Evolutionary conservation across 2,329 filamentous ascomycete genomes (phyloP), one percentile per base, ranked within the genome.

Genomic region (Helminthosporium solani): DNA sequence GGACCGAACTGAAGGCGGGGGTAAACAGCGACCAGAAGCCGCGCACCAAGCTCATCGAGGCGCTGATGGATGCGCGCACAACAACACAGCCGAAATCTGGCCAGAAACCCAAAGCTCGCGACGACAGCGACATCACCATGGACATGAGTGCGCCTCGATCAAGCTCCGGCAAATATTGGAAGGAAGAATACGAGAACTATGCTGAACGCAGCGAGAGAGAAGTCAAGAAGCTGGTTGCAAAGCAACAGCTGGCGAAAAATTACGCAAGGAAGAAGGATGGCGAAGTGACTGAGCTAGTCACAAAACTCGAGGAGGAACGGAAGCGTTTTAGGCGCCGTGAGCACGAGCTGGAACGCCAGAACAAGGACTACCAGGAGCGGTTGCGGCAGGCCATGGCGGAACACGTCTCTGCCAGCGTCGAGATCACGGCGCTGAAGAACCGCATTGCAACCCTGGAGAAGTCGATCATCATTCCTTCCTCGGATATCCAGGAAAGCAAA

Each of bases 131-230:
- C 57, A 72, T 84, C 46, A 89, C 86, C 0, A 71, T 85, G 38
- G 87, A 90, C 58, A 72, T 89, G 39, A 85, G 86, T 52, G 84
- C 88, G 58, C 87, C 88, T 6, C 81, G 84, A 52, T 89, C 87
- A 2, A 80, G 86, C 48, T 90, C 87, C 3, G 87, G 87, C 6
- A 83, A 80, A 58, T 90, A 87, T 69, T 92, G 88, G 88, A 91
- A 91, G 70, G 78, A 81, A 19, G 82, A 90, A 61, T 91, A 87
- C 58, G 80, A 88, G 55, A 80, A 78, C 44, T 92, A 91, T 61
- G 83, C 88, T 39, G 77, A 82, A 35, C 85, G 87, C 52, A 87
- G 87, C 52, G 83, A 82, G 66, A 78, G 77, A 34, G 86, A 91
- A 67, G 85, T 90, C 76, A 84, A 84, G 72, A 88, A 86, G 72